Evolutionary conservation across 352 stramenopile species (phyloP).

Genomic region (Blastocystis hominis): DNA sequence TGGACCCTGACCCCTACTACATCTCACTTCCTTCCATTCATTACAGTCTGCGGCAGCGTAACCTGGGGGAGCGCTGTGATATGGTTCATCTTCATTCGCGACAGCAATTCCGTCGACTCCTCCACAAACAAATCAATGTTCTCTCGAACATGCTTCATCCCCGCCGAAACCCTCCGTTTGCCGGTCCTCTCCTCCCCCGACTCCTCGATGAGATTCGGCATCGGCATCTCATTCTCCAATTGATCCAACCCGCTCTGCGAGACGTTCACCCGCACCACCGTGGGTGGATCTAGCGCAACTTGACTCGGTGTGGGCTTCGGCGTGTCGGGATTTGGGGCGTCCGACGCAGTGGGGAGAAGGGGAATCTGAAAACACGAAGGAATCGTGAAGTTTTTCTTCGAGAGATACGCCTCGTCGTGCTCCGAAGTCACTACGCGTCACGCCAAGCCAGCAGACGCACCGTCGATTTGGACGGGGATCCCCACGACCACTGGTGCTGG

Average conservation of each 20-base stretch:
- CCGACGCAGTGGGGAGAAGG: not conserved
- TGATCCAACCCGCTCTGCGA: not conserved
- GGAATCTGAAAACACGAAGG: slow-evolving; percentile 44
- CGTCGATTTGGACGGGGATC: not conserved
- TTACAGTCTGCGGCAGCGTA: not conserved
- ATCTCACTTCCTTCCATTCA: not conserved
- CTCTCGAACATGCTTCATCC: slow-evolving; percentile 32
- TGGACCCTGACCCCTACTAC: not conserved
- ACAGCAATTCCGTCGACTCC: not conserved
- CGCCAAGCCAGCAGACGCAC: not conserved
- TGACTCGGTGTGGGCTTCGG: not conserved
- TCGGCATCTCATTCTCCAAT: not conserved
- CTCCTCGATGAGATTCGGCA: not conserved
- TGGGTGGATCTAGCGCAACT: not conserved
- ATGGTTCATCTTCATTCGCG: not conserved
- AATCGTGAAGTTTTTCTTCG: slow-evolving; percentile 13
- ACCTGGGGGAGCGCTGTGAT: not conserved
- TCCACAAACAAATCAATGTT: slow-evolving; percentile 27
- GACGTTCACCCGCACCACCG: no score
- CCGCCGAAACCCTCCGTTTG: slow-evolving; percentile 4
- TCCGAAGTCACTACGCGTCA: not conserved
- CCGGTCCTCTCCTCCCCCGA: not conserved
- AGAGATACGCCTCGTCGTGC: not conserved
- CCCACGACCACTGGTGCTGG: not conserved
- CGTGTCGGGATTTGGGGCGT: not conserved